phyloP scores from a whole-genome alignment of 2,329 filamentous ascomycete species.

The Penicillium expansum region DNA sequence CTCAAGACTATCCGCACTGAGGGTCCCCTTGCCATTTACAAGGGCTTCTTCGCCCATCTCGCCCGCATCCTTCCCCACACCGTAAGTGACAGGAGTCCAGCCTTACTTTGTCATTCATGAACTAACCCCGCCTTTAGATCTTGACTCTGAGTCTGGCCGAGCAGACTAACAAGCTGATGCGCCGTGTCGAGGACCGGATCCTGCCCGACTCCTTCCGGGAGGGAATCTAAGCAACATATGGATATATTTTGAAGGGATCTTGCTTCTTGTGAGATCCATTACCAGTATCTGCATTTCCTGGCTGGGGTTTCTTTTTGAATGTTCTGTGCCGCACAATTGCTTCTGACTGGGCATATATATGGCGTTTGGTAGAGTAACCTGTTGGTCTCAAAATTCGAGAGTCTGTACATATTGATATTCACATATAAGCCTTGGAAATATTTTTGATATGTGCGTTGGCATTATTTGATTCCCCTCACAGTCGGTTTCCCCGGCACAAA shows the following conservation, averaged over 20 bases:
- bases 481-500: neutral
- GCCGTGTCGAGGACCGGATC: slow-evolving; percentile 67
- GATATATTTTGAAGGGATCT: neutral
- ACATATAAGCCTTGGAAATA: neutral
- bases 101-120: neutral
- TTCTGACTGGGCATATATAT: neutral
- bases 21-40: slow-evolving; percentile 90
- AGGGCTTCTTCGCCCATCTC: slow-evolving; percentile 93
- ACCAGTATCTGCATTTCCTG: slow-evolving; percentile 2
- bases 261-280: neutral
- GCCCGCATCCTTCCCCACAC: slow-evolving; percentile 94
- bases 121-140: slow-evolving; percentile 53
- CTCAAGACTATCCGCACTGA: slow-evolving; percentile 88
- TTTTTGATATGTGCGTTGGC: neutral
- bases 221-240: slow-evolving; percentile 40
- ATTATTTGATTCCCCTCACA: neutral
- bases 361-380: slow-evolving; percentile 7
- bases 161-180: slow-evolving; percentile 92
- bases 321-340: neutral
- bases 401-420: slow-evolving; percentile 2
- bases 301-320: slow-evolving; percentile 1
- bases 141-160: slow-evolving; percentile 89
- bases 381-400: neutral
- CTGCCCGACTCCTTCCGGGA: slow-evolving; percentile 48
- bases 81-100: slow-evolving; percentile 39